These are phyloP conservation scores for Claviceps sp. DNA, from an alignment of 2,329 filamentous ascomycete species.

Conservation along the genomic window DNA sequence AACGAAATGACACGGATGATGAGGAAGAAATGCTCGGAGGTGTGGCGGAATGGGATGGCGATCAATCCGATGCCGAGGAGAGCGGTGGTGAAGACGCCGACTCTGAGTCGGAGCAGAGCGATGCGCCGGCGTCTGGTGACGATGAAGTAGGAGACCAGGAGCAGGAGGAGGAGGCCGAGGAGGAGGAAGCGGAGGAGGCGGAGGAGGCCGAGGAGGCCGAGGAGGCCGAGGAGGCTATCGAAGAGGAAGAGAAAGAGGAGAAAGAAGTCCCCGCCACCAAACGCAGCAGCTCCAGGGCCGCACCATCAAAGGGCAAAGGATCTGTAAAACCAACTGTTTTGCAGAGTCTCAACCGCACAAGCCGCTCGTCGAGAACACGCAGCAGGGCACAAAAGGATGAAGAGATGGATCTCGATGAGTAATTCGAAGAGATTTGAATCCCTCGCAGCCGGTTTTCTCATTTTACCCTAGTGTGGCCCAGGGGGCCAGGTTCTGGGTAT, in stretches of 20 bases:
- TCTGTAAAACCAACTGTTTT: slow-evolving; percentile 14
- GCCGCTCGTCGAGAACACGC: slow-evolving; percentile 14
- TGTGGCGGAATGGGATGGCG: slow-evolving; percentile 45
- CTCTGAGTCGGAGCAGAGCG: slow-evolving; percentile 2
- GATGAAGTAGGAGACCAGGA: slow-evolving; percentile 5
- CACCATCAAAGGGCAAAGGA: slow-evolving; percentile 11
- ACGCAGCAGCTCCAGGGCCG: slow-evolving; percentile 14
- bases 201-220: slow-evolving; percentile 5
- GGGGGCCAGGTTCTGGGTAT: not conserved
- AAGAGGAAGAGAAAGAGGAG: slow-evolving; percentile 4
- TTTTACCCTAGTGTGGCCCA: not conserved
- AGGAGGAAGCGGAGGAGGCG: not conserved
- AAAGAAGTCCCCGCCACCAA: slow-evolving; percentile 10
- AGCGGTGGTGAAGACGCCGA: slow-evolving; percentile 10
- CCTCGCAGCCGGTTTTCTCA: not conserved
- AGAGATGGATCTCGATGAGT: slow-evolving; percentile 24
- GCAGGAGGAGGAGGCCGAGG: slow-evolving; percentile 1
- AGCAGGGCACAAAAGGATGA: slow-evolving; percentile 13
- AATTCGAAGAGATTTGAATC: slow-evolving; percentile 6
- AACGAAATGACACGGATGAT: slow-evolving; percentile 43
- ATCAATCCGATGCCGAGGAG: slow-evolving; percentile 20
- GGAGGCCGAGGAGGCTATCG: slow-evolving; percentile 2
- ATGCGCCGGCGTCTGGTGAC: slow-evolving; percentile 8
- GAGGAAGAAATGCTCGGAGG: slow-evolving; percentile 49
- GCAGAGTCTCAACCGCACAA: slow-evolving; percentile 10